phyloP scores from a whole-genome alignment of 2,329 filamentous ascomycete species.

The Nemania diffusa region DNA sequence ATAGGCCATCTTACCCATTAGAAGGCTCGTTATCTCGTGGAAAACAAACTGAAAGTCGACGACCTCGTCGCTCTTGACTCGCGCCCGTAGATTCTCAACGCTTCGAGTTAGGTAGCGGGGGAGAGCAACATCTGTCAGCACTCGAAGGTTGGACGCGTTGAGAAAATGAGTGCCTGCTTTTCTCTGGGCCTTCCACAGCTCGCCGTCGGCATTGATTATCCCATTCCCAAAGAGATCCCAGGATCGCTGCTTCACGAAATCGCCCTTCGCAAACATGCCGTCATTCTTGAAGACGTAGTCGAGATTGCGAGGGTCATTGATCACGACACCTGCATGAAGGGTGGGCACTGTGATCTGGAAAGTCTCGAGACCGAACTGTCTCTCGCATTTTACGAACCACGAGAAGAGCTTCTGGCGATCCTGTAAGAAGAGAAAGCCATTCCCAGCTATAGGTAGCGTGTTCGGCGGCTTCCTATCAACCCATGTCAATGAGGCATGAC shows the following conservation, averaged over 20 bases:
- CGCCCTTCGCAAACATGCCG: slow-evolving; percentile 68
- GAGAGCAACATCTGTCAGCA: slow-evolving; percentile 66
- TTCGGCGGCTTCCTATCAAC: slow-evolving; percentile 58
- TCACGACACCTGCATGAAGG: slow-evolving; percentile 70
- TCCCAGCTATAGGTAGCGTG: slow-evolving; percentile 66
- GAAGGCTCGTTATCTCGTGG: slow-evolving; percentile 71
- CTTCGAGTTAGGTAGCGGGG: slow-evolving; percentile 63
- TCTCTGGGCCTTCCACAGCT: slow-evolving; percentile 70
- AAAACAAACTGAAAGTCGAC: slow-evolving; percentile 70
- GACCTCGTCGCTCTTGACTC: slow-evolving; percentile 42
- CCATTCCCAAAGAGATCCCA: slow-evolving; percentile 73
- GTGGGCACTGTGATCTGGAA: slow-evolving; percentile 71
- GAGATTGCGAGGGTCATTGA: slow-evolving; percentile 69
- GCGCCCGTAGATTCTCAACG: slow-evolving; percentile 52
- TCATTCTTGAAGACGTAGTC: slow-evolving; percentile 72
- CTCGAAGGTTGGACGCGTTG: slow-evolving; percentile 65
- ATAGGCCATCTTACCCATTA: slow-evolving; percentile 76
- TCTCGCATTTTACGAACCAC: slow-evolving; percentile 71
- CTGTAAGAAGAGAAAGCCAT: slow-evolving; percentile 70
- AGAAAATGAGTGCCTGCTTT: slow-evolving; percentile 71
- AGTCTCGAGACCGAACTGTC: slow-evolving; percentile 66
- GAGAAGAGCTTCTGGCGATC: slow-evolving; percentile 68
- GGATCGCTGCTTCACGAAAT: slow-evolving; percentile 68
- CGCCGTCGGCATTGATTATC: slow-evolving; percentile 74
- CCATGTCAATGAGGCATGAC: slow-evolving; percentile 2